phyloP scores from a whole-genome alignment of 2,329 filamentous ascomycete species.

The Sporothrix sp. region DNA sequence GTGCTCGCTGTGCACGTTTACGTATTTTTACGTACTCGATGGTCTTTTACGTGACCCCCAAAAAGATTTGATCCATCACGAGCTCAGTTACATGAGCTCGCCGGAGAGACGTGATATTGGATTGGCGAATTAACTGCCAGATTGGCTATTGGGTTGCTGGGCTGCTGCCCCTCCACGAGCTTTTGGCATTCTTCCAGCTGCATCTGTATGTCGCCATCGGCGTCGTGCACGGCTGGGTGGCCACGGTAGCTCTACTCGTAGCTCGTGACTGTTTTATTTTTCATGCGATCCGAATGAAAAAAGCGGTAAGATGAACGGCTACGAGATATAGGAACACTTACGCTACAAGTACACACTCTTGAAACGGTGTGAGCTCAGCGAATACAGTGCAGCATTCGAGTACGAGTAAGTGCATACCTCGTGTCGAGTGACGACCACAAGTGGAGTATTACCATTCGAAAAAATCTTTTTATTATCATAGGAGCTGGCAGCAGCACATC shows the following conservation, averaged over 20 bases:
- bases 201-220: constrained; percentile 4
- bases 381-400: too few relatives aligned
- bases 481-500: too few relatives aligned
- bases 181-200: too few relatives aligned
- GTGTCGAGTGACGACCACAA: too few relatives aligned
- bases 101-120: neutral
- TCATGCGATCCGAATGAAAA: neutral
- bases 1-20: constrained; percentile 6
- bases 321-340: neutral
- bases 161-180: too few relatives aligned
- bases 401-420: too few relatives aligned
- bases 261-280: too few relatives aligned
- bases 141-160: neutral
- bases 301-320: constrained; percentile 2
- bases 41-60: constrained; percentile 14
- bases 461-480: too few relatives aligned
- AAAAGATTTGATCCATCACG: constrained; percentile 16
- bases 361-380: too few relatives aligned
- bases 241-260: too few relatives aligned
- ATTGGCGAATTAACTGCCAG: neutral
- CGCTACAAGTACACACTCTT: too few relatives aligned
- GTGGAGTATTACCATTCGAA: too few relatives aligned
- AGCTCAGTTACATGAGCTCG: constrained; percentile 2
- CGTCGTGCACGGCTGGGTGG: neutral
- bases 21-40: constrained; percentile 10